Percentiles rank a stretch among this genome's conserved stretches.
Evolutionary conservation across 306 rosid genomes (phyloP).

Genomic region (Calophaca sinica): DNA sequence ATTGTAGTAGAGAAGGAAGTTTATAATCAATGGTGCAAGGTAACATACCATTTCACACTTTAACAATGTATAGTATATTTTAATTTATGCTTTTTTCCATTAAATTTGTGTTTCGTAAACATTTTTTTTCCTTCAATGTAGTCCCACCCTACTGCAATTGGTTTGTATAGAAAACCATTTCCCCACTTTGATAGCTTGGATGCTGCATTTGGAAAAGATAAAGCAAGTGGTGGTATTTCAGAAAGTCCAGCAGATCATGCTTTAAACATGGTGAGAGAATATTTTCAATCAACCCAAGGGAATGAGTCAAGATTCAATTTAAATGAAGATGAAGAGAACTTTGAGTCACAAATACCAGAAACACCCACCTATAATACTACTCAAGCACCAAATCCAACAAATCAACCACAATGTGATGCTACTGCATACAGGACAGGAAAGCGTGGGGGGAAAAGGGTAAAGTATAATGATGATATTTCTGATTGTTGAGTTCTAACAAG

Average conservation of each 20-base stretch:
- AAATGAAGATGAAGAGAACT: not conserved
- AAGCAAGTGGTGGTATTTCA: not conserved
- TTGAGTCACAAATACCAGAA: not conserved
- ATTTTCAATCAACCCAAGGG: no score
- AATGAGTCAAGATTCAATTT: not conserved
- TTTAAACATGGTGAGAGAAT: not conserved
- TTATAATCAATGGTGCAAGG: no score
- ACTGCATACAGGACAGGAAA: not conserved
- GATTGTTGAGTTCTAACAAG: no score
- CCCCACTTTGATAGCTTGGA: not conserved
- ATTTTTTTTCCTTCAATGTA: not conserved
- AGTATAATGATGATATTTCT: not conserved
- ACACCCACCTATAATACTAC: not conserved
- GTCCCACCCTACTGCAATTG: not conserved
- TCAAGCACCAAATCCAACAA: not conserved
- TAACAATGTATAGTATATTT: no score
- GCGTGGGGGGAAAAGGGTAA: not conserved
- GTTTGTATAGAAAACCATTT: not conserved
- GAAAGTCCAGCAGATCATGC: not conserved
- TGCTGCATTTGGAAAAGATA: not conserved
- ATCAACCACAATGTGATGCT: not conserved
- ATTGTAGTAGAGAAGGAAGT: no score
- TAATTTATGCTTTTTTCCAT: not conserved
- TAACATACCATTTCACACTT: no score
- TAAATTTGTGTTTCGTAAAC: not conserved